These are phyloP conservation scores for Marasmius oreades DNA, from an alignment of 1,284 basidiomycete species.

Conservation along the genomic window DNA sequence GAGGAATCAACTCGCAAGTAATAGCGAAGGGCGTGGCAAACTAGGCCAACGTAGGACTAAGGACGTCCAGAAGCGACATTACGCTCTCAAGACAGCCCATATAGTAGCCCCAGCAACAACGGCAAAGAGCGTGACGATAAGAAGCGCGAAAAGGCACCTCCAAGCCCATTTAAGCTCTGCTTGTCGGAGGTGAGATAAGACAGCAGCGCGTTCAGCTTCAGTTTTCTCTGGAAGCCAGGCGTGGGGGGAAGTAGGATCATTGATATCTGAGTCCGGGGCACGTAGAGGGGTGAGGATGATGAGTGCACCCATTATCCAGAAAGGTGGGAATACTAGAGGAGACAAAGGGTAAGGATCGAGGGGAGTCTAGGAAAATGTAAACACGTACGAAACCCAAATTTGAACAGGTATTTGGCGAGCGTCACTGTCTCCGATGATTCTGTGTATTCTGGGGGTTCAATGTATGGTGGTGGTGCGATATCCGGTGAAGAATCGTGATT, in stretches of 20 bases:
- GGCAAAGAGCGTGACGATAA: slow-evolving; percentile 23
- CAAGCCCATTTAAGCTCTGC: slow-evolving; percentile 34
- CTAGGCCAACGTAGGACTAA: no score
- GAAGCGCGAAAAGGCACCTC: slow-evolving; percentile 32
- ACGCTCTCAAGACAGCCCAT: slow-evolving; percentile 17
- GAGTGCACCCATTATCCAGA: slow-evolving; percentile 34
- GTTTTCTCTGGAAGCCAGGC: slow-evolving; percentile 36
- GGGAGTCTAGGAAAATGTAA: neutral
- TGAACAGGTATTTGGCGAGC: slow-evolving; percentile 41
- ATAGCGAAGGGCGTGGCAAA: neutral
- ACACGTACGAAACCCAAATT: slow-evolving; percentile 39
- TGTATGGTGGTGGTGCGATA: slow-evolving; percentile 7
- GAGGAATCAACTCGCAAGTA: neutral
- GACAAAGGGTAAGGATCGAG: slow-evolving; percentile 3
- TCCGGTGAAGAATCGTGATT: neutral
- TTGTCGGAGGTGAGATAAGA: slow-evolving; percentile 27
- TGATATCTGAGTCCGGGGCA: slow-evolving; percentile 16
- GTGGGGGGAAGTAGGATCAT: slow-evolving; percentile 5
- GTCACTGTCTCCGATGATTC: slow-evolving; percentile 30
- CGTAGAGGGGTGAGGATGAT: slow-evolving; percentile 29
- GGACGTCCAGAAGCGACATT: neutral
- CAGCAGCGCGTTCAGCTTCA: slow-evolving; percentile 27
- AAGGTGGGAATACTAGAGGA: slow-evolving; percentile 32
- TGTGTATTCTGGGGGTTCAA: slow-evolving; percentile 24
- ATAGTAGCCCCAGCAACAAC: slow-evolving; percentile 19